These are phyloP conservation scores for Phytopythium cucurbitacearum DNA, from an alignment of 352 stramenopile genomes.

Conservation along the genomic window DNA sequence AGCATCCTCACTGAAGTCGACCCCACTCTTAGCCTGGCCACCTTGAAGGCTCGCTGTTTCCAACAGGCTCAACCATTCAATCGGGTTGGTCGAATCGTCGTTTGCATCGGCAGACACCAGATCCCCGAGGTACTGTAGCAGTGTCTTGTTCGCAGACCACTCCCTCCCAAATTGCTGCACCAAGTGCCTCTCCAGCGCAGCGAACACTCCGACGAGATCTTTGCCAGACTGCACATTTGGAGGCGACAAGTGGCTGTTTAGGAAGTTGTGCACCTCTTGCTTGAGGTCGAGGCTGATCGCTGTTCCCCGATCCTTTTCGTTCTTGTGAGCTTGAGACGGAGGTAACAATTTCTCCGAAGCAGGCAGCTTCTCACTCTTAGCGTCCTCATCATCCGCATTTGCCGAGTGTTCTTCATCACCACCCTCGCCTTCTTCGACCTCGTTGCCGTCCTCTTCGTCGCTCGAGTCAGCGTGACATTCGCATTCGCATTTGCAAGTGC, in stretches of 20 bases:
- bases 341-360: background rate
- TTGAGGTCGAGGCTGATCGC: no score
- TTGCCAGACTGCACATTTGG: background rate
- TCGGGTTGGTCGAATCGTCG: no score
- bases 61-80: background rate
- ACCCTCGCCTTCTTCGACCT: background rate
- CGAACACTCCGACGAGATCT: background rate
- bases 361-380: background rate
- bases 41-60: no score
- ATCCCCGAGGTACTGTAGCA: no score
- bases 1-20: background rate
- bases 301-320: no score
- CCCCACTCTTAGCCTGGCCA: no score
- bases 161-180: background rate
- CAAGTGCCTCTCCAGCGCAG: background rate
- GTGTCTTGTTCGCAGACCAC: background rate
- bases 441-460: conserved; percentile 30
- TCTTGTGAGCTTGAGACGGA: no score
- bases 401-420: conserved; percentile 7
- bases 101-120: no score
- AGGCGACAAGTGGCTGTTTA: background rate
- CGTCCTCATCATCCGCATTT: background rate
- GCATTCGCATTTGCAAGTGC: conserved; percentile 53
- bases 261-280: background rate
- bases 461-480: conserved; percentile 68